Base-by-base conservation (phyloP, 441 rosid genomes). In the Erodium trifolium region DNA sequence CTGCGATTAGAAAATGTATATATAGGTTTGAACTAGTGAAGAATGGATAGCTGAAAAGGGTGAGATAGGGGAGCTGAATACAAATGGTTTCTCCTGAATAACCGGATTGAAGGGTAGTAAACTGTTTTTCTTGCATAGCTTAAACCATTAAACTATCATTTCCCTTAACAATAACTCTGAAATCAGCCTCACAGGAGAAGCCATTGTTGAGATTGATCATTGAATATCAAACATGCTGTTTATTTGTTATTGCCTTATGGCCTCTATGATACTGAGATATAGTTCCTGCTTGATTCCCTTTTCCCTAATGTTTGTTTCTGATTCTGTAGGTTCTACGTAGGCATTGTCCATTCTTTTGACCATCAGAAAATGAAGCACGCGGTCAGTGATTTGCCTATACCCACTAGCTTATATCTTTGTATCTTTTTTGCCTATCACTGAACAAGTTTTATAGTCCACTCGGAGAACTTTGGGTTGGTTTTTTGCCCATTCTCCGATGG, bases 261-360 rank as follows among this genome's bases (percentile, higher is more conserved):
- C 51, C n/a, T 45, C 4, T 45, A 12, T 45, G 51, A 10, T 45
- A 45, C 51, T 45, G 9, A 45, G n/a, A 45, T 45, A 1, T 45
- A 45, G 13, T 11, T 11, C 3, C 51, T 45, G 51, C n/a, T 10
- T 12, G 51, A 45, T 3, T 12, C 51, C 51, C n/a, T 45, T 45
- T 45, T 45, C 34, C 45, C 55, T 49, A 49, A 49, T 49, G 55
- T 49, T 49, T 49, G 55, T 49, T 71, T 69, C 59, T 3, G 70
- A 2, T 72, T 57, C 19, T 81, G 72, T 84, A 92, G 98, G 72
- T 92, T 78, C 78, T 92, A 86, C 67, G 83, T 81, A 73, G 96
- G 94, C 69, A 75, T 68, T 53, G 66, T 90, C 55, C 73, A 83
- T 53, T 83, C 82, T 45, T 90, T 81, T 34, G 70, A 73, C 71